phyloP scores from a whole-genome alignment of 164 flowering plant species.

The Pachysandra terminalis region DNA sequence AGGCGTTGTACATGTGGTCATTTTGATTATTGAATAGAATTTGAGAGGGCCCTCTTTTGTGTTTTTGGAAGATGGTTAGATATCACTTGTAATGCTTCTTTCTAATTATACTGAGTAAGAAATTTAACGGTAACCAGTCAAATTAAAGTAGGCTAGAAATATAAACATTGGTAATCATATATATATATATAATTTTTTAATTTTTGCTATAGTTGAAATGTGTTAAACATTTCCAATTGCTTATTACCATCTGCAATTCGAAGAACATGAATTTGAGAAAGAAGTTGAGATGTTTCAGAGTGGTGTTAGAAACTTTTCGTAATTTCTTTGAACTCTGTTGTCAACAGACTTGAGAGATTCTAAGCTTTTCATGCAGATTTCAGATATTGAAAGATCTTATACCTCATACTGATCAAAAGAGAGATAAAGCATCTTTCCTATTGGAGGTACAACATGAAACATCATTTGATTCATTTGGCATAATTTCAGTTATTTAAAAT shows the following conservation, averaged over 20 bases:
- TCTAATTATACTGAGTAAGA: not conserved
- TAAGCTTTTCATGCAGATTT: conserved; percentile 46
- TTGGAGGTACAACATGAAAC: conserved; percentile 53
- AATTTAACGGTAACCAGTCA: not conserved
- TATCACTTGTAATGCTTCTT: not conserved
- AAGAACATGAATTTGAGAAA: not conserved
- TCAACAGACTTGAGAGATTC: not conserved
- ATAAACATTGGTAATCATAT: too few relatives aligned
- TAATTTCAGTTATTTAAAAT: not conserved
- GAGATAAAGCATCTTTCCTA: conserved; percentile 93
- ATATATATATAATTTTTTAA: too few relatives aligned
- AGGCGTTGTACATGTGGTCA: too few relatives aligned
- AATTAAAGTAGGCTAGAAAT: not conserved
- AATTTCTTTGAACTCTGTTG: not conserved
- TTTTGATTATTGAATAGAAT: too few relatives aligned
- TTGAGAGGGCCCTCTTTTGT: not conserved
- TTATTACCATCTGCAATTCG: not conserved
- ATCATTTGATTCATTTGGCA: not conserved
- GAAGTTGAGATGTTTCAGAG: not conserved
- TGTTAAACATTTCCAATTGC: not conserved
- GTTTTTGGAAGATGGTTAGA: not conserved
- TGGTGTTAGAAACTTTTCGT: not conserved
- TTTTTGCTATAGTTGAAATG: too few relatives aligned
- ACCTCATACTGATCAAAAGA: conserved; percentile 87
- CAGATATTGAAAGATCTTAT: conserved; percentile 85